Evolutionary conservation across 345 rosid genomes (phyloP).

Genomic region (Mallotus nudiflorus): DNA sequence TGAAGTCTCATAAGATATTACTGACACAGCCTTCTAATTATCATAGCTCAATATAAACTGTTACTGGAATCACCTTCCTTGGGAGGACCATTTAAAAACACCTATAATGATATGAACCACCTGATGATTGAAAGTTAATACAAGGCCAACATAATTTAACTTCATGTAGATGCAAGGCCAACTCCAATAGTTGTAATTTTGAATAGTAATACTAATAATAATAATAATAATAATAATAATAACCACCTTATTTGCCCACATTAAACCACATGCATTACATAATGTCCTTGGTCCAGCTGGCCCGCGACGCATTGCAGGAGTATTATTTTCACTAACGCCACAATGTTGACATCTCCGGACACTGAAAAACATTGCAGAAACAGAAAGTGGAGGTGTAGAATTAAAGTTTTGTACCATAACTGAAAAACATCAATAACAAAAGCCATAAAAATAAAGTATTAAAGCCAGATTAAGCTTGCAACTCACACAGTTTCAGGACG

Average conservation of each 20-base stretch:
- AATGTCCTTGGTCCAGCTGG: constrained; percentile 84
- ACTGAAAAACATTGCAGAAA: constrained; percentile 36
- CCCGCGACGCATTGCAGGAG: constrained; percentile 87
- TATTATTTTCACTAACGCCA: constrained; percentile 64
- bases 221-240: too few species aligned
- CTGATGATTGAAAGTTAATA: too few species aligned
- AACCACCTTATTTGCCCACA: constrained; percentile 85
- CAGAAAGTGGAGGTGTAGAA: background rate
- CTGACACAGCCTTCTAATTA: background rate
- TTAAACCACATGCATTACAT: constrained; percentile 83
- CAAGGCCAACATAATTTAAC: too few species aligned
- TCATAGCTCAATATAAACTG: background rate
- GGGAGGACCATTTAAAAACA: constrained; percentile 1
- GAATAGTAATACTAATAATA: too few species aligned
- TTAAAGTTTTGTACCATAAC: background rate
- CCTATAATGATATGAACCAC: background rate
- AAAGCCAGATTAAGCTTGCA: constrained; percentile 17
- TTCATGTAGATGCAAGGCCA: too few species aligned
- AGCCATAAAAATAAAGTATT: constrained; percentile 8
- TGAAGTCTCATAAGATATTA: background rate
- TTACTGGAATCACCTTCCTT: background rate
- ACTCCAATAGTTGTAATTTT: too few species aligned
- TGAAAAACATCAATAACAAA: background rate
- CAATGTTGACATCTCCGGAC: constrained; percentile 64
- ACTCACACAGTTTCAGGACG: constrained; percentile 63